Evolutionary conservation across 1,284 basidiomycete species (phyloP), one percentile per base, ranked within the genome.

Genomic region (Melampsora medusae): DNA sequence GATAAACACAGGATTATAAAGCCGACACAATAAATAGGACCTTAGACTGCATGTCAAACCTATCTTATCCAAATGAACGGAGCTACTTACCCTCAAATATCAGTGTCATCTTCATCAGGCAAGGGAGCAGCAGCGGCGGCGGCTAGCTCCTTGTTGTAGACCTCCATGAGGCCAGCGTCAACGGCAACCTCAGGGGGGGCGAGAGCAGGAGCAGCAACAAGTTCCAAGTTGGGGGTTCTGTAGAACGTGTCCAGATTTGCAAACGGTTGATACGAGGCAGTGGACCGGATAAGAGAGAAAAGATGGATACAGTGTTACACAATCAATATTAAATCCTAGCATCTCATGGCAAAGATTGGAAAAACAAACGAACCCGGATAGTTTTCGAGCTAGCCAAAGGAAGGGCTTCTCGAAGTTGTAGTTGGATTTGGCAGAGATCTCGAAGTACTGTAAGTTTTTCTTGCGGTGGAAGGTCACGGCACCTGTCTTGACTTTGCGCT

Each of bases 371-470:
- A 67, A 76, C 73, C 94, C 97, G 80, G 96, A 93, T 78, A 99
- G 88, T 87, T 99, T 99, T 86, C 95, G 90, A 73, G 93, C 96
- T 83, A 99, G 88, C 97, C 97, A 99, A 79, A 99, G 89, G 93
- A 99, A 99, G 67, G 97, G 97, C 86, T 99, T 98, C 86, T 99
- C 97, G 83, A 99, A 99, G 88, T 99, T 99, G 86, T 99, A 99
- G 89, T 99, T 99, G 71, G 93, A 97, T 86, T 99, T 99, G 79
- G 97, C 97, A 5, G 95, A 98, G 82, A 99, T 99, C 84, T 99
- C 97, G 84, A 96, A 99, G 88, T 99, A 99, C 85, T 99, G 97
- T 77, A 99, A 89, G 87, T 97, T 98, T 89, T 99, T 99, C 92
- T 99, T 99, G 84, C 97, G 89, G 88, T 99, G 97, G 91, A 99